phyloP scores from a whole-genome alignment of 164 flowering plant genomes.

The Cinnamomum micranthum region DNA sequence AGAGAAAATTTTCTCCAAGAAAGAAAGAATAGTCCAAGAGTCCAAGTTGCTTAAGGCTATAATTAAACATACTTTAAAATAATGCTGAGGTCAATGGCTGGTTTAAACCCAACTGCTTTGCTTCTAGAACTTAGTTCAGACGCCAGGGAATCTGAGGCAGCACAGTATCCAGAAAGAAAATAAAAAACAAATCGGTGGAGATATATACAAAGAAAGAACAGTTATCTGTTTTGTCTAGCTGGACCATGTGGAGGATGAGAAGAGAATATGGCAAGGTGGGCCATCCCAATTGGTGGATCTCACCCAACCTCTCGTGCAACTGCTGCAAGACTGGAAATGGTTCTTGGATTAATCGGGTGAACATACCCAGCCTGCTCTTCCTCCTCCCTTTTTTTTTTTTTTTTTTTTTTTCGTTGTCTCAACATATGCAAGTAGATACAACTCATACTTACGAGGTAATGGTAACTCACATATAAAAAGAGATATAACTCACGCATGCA shows the following conservation, averaged over 20 bases:
- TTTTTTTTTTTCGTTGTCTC: no score
- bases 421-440: no score
- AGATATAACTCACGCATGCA: no score
- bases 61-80: background rate
- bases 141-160: background rate
- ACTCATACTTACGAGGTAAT: rapidly evolving
- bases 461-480: no score
- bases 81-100: background rate
- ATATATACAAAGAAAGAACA: background rate
- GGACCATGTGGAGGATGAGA: background rate
- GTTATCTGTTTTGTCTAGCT: background rate
- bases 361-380: no score
- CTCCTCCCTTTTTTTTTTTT: no score
- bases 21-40: background rate
- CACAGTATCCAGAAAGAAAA: background rate
- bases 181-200: background rate
- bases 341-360: no score
- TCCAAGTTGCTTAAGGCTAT: background rate
- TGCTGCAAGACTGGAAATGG: no score
- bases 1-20: background rate
- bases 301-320: no score
- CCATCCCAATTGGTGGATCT: no score
- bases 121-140: background rate
- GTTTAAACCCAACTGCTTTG: background rate
- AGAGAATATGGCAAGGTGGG: background rate